phyloP scores from a whole-genome alignment of 768 basidiomycete species.

The Rhodotorula kratochvilovae region DNA sequence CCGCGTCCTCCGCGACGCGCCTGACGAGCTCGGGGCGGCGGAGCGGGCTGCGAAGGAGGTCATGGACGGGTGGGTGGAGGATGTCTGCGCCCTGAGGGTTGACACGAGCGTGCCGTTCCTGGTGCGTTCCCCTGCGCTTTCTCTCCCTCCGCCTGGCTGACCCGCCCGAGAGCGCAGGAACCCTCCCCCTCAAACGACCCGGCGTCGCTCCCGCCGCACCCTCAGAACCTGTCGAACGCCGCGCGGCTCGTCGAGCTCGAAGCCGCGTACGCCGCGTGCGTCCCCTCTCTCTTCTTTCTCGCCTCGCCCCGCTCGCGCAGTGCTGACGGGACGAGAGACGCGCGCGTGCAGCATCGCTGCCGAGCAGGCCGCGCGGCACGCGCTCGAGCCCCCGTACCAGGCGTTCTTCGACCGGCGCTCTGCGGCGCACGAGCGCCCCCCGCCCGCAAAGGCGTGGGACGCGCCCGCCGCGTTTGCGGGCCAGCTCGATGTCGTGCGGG shows the following conservation, averaged over 20 bases:
- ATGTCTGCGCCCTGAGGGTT: conserved; percentile 20
- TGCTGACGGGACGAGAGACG: background rate
- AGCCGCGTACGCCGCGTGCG: conserved; percentile 18
- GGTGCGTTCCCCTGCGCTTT: conserved; percentile 1
- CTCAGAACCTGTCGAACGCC: conserved; percentile 30
- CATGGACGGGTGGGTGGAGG: conserved; percentile 25
- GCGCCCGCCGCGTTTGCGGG: conserved; percentile 4
- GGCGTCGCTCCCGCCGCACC: conserved; percentile 25
- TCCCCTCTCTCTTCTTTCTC: background rate
- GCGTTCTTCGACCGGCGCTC: conserved; percentile 3
- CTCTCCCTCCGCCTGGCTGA: too few relatives aligned
- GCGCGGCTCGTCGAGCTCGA: conserved; percentile 20
- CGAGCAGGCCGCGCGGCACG: conserved; percentile 9
- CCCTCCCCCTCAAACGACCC: conserved; percentile 7
- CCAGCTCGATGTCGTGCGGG: conserved; percentile 7
- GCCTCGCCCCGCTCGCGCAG: background rate
- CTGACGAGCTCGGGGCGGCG: background rate
- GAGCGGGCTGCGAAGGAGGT: conserved; percentile 11
- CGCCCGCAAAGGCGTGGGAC: background rate
- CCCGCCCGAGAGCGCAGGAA: too few relatives aligned
- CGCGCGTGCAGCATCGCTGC: background rate
- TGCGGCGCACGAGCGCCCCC: background rate
- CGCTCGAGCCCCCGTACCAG: conserved; percentile 12
- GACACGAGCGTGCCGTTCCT: conserved; percentile 24
- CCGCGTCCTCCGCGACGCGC: background rate